Base-by-base conservation (phyloP, 2,329 filamentous ascomycete genomes). In the Stagonosporopsis rhizophila region DNA sequence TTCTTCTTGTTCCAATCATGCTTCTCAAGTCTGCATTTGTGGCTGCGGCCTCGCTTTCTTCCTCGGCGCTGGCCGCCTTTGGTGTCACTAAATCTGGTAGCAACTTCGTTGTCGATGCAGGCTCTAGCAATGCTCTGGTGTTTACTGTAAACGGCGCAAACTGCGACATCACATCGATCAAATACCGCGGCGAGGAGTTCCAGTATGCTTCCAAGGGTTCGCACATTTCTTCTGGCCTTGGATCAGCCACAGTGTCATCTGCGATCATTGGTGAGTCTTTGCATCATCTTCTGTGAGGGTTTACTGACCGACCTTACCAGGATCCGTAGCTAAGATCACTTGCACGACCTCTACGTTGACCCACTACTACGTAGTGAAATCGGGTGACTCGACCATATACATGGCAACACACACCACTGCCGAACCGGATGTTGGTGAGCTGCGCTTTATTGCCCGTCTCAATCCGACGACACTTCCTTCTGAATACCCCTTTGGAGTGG, bases 101-200 rank as follows among this genome's bases (percentile, higher is more conserved):
- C 51, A 67, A 67, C 35, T 72, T 70, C 30, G 62, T 73, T n/a
- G 64, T 76, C 9, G 74, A 76, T 54, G 68, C 74, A 3, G 75
- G 73, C 2, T 70, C 73, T 0, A 56, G 62, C 22, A 72, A 75
- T 40, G 19, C 70, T 6, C 58, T 77, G n/a, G 60, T 68, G 8
- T 66, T 76, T 17, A 73, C 71, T 7, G 72, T 77, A 14, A 68
- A 72, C 27, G 59, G 80, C 42, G 78, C 77, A 15, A 87, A 77
- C 68, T 88, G 86, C 62, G 87, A 88, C 62, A 85, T 89, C 70
- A 87, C 81, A 14, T 88, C 85, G 0, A 84, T 89, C 70, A 80
- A 81, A 50, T 88, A 81, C 67, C 82, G 83, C 22, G 82, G 84
- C 56, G 79, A 80, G 39, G 84, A 89, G 68, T 79, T 86, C 7